phyloP scores from a whole-genome alignment of 345 rosid genomes.

The Geranium brycei region DNA sequence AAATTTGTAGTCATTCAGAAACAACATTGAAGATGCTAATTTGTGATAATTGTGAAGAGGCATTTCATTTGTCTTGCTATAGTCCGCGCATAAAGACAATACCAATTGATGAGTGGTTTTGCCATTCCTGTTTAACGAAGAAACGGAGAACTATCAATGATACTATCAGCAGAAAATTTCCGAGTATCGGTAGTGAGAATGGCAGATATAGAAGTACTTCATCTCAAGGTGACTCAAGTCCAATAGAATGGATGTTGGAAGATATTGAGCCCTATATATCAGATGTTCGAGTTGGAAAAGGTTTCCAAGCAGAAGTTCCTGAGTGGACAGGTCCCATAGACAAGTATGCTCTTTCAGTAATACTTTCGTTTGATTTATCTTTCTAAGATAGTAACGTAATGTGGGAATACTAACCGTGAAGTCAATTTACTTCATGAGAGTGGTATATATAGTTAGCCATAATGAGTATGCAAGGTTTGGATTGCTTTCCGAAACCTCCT shows the following conservation, averaged over 20 bases:
- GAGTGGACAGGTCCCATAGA: conserved; percentile 62
- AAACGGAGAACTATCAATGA: conserved; percentile 28
- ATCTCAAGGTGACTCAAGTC: conserved; percentile 22
- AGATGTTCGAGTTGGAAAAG: conserved; percentile 57
- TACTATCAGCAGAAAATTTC: conserved; percentile 14
- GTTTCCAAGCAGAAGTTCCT: conserved; percentile 82
- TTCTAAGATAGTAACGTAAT: too few relatives aligned
- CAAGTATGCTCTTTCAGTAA: conserved; percentile 26
- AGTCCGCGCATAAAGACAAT: conserved; percentile 36
- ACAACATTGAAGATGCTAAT: conserved; percentile 44
- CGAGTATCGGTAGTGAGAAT: conserved; percentile 21
- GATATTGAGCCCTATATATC: conserved; percentile 39
- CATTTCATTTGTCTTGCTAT: conserved; percentile 71
- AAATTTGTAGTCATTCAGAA: conserved; percentile 43
- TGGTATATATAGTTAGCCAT: background rate
- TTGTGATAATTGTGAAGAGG: conserved; percentile 79
- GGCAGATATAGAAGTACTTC: conserved; percentile 24
- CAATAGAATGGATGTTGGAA: conserved; percentile 38
- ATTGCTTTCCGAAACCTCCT: background rate
- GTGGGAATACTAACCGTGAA: background rate
- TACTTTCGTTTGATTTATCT: background rate
- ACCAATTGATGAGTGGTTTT: conserved; percentile 68
- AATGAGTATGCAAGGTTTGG: background rate
- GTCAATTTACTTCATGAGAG: background rate
- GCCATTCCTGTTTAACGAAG: conserved; percentile 55